Percentiles rank a stretch among this genome's conserved stretches.
These are phyloP conservation scores for Aspergillus clavatus DNA, from an alignment of 2,329 filamentous ascomycete genomes.

Conservation along the genomic window DNA sequence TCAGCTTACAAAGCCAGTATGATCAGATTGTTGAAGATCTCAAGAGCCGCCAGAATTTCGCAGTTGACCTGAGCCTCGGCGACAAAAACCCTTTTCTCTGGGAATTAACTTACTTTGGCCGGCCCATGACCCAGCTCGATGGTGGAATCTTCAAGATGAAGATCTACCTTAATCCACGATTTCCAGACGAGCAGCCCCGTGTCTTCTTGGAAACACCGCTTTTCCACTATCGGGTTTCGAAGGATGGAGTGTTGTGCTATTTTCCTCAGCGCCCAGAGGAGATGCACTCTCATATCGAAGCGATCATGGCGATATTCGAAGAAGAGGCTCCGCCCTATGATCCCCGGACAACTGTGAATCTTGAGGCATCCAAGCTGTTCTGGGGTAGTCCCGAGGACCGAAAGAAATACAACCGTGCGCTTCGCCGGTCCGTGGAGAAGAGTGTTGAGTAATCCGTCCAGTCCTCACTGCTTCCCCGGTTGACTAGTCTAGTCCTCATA, in stretches of 20 bases:
- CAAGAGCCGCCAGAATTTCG: slow-evolving; percentile 63
- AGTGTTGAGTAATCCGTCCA: slow-evolving; percentile 27
- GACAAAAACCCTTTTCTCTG: slow-evolving; percentile 86
- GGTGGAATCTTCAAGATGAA: slow-evolving; percentile 82
- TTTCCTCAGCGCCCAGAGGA: slow-evolving; percentile 68
- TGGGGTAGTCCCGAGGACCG: slow-evolving; percentile 78
- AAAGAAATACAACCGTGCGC: slow-evolving; percentile 75
- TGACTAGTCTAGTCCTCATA: too few relatives aligned
- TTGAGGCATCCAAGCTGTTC: slow-evolving; percentile 77
- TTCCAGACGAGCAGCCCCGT: slow-evolving; percentile 83
- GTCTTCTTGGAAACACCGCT: slow-evolving; percentile 74
- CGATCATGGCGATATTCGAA: slow-evolving; percentile 75
- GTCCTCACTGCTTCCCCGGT: too few relatives aligned
- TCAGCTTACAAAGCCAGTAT: slow-evolving; percentile 77
- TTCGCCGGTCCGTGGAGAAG: slow-evolving; percentile 67
- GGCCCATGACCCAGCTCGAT: slow-evolving; percentile 88
- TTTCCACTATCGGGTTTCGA: slow-evolving; percentile 82
- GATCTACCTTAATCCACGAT: slow-evolving; percentile 73
- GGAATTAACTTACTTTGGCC: slow-evolving; percentile 82
- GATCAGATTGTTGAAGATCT: slow-evolving; percentile 75
- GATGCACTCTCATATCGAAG: slow-evolving; percentile 75
- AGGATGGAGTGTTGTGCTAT: slow-evolving; percentile 79
- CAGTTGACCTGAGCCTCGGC: slow-evolving; percentile 70
- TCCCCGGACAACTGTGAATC: slow-evolving; percentile 79
- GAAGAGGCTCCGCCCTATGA: slow-evolving; percentile 87